Conservation (phyloP, 1,284 basidiomycete genomes). For the Volvariella surrecta region DNA sequence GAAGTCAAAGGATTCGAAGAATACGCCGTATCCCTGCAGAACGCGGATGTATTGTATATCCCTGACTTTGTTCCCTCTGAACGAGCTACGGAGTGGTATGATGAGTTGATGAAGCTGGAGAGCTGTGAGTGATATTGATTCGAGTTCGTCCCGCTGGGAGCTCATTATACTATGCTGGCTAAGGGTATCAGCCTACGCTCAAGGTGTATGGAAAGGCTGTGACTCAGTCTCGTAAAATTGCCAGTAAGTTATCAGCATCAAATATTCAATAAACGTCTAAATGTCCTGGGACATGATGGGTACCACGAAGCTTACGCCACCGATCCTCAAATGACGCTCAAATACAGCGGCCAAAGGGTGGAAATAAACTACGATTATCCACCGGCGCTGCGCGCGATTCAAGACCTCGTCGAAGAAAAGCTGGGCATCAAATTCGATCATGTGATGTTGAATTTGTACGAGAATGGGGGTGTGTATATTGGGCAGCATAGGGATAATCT, state of each 20-base stretch:
- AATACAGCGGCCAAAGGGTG: conserved; percentile 20
- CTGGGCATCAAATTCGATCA: conserved; percentile 21
- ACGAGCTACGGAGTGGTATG: neutral
- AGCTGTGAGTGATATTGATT: neutral
- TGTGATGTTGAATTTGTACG: conserved; percentile 20
- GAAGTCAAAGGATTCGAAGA: too few relatives aligned
- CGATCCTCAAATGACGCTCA: conserved; percentile 15
- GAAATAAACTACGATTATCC: conserved; percentile 20
- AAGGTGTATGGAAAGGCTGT: neutral
- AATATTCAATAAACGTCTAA: too few relatives aligned
- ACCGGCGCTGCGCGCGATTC: conserved; percentile 16
- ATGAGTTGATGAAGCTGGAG: neutral
- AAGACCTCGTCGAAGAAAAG: conserved; percentile 17
- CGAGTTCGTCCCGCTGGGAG: neutral
- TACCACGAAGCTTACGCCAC: conserved; percentile 22
- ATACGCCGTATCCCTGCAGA: neutral
- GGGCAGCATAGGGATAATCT: conserved; percentile 20
- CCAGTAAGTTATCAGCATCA: neutral
- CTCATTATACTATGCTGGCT: neutral
- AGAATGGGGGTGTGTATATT: conserved; percentile 19
- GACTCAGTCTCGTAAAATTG: neutral
- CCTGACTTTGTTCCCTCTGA: neutral
- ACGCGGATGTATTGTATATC: neutral
- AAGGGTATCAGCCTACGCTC: neutral
- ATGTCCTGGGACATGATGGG: too few relatives aligned